Base-by-base conservation (phyloP, 2,329 filamentous ascomycete genomes). In the Penicillium sp. region DNA sequence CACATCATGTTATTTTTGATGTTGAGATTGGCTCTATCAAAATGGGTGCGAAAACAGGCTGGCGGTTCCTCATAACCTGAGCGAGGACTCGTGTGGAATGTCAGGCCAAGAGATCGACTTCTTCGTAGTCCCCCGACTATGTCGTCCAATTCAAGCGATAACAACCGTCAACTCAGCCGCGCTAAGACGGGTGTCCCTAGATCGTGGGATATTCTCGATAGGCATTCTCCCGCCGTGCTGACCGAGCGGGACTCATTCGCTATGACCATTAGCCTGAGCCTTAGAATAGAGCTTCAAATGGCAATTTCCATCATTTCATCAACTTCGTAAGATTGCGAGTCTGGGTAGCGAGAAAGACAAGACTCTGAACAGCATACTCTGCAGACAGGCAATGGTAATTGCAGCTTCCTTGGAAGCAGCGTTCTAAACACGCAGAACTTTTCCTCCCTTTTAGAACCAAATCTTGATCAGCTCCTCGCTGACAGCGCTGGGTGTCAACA, bases 381-480 rank as follows among this genome's bases (percentile, higher is more conserved):
- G 52, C 41, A 55, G 12, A 37, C 10, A 38, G 49, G 28, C 34
- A 47, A 22, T n/a, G 42, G 20, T 25, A 34, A 37, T 37, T 45
- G 17, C 42, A n/a, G 38, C 28, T 35, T 15, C 39, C 38, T 38
- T 28, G 7, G 31, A 37, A n/a, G 11, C 42, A 47, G 34, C 35
- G 15, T 10, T 37, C 38, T 14, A n/a, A 47, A 37, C n/a, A 22
- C 20, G 20, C 28, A 37, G 6, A 20, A 12, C 31, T 35, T 47
- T 50, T 25, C 17, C 5, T 14, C 15, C 15, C 31, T 20, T 38
- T 75, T 69, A 81, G 60, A 80, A 81, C 79, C 79, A 81, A 55
- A 88, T 86, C 75, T 88, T 88, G 73, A 88, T 88, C 67, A 89
- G 71, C 71, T 88, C 86, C 72, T 88, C 86, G 59, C 86, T 88